A percentile compares a stretch with the other conserved stretches of the same genome.
These are phyloP conservation scores for Trichosanthes truncata DNA, from an alignment of 306 rosid genomes.

Conservation along the genomic window DNA sequence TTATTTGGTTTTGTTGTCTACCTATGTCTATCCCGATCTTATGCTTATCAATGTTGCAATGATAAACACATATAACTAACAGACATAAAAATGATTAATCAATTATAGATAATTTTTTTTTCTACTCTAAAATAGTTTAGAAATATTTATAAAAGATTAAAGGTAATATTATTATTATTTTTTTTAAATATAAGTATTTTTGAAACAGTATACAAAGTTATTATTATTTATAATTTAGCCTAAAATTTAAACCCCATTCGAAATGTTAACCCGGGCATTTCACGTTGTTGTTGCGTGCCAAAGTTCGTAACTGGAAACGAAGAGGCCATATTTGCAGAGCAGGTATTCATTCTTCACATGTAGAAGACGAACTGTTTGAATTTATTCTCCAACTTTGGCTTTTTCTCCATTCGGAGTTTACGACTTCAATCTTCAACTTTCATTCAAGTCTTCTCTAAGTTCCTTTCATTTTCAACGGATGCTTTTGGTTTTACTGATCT, in stretches of 20 bases:
- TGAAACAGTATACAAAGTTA: too few species aligned
- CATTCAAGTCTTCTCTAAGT: not conserved
- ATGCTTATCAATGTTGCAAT: too few species aligned
- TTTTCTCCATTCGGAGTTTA: not conserved
- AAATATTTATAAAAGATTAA: too few species aligned
- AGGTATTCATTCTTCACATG: not conserved
- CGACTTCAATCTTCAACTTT: not conserved
- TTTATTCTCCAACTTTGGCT: not conserved
- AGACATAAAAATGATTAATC: too few species aligned
- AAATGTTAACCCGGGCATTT: not conserved
- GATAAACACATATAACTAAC: too few species aligned
- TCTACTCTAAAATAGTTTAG: too few species aligned
- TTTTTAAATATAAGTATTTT: too few species aligned
- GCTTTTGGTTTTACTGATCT: not conserved
- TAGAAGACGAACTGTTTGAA: not conserved
- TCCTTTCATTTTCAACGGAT: not conserved
- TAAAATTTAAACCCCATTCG: not conserved
- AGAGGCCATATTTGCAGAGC: not conserved
- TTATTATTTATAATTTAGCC: too few species aligned
- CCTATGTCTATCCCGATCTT: too few species aligned
- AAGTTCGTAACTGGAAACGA: not conserved
- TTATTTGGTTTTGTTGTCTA: too few species aligned
- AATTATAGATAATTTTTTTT: too few species aligned
- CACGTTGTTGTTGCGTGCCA: not conserved
- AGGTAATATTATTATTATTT: too few species aligned